Evolutionary conservation across 192 early-diverging fungal species (phyloP).

Genomic region (Tieghemiomyces parasiticus): DNA sequence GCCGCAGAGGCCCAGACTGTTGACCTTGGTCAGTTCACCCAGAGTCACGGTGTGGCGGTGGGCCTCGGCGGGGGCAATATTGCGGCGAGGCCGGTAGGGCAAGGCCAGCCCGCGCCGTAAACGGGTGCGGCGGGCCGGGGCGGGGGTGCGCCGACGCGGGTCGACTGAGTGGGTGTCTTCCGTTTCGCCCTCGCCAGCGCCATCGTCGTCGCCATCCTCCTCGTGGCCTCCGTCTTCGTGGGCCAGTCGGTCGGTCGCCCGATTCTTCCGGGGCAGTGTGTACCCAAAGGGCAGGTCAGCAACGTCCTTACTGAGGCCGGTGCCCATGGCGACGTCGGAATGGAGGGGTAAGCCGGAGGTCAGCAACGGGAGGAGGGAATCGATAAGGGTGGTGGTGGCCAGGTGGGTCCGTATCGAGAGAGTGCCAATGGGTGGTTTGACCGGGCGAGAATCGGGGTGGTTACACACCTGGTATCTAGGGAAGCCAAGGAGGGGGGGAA

Average conservation of each 20-base stretch:
- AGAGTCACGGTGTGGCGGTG: conserved; percentile 1
- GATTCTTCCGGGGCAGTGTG: conserved; percentile 17
- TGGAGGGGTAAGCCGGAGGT: too few species aligned
- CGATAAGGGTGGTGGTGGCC: too few species aligned
- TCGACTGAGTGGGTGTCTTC: background rate
- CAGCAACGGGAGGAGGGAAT: too few species aligned
- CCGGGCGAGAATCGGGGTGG: too few species aligned
- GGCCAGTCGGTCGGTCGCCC: too few species aligned
- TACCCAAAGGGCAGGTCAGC: conserved; percentile 36
- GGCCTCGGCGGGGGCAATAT: conserved; percentile 4
- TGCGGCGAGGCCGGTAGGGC: conserved; percentile 15
- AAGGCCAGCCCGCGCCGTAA: conserved; percentile 16
- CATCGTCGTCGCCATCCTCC: too few species aligned
- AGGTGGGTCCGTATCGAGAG: too few species aligned
- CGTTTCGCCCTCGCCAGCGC: background rate
- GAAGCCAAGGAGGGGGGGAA: too few species aligned
- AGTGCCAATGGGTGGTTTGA: too few species aligned
- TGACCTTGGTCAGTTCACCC: conserved; percentile 3
- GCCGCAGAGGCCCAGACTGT: conserved; percentile 40
- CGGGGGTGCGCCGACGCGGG: conserved; percentile 11
- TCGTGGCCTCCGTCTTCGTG: too few species aligned
- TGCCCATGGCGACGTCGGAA: conserved; percentile 31
- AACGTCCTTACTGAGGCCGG: conserved; percentile 27
- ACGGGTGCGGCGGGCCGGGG: conserved; percentile 14
- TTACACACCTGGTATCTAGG: too few species aligned